A percentile compares a stretch with the other conserved stretches of the same genome.
phyloP scores from a whole-genome alignment of 169 alveolate species.

The Cryptosporidium viatorum region DNA sequence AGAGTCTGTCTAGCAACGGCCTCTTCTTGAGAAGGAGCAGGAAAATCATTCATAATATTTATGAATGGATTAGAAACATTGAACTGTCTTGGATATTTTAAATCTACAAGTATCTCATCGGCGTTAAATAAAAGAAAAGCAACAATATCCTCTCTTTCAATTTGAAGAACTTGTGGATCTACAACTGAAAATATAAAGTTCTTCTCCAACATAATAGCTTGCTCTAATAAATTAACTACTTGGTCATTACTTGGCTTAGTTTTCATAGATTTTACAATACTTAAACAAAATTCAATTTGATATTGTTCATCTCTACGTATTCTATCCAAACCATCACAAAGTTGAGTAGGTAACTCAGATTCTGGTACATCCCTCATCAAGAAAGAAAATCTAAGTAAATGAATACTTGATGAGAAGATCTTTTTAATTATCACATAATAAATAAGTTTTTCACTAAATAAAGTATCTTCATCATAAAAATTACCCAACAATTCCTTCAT shows the following conservation, averaged over 20 bases:
- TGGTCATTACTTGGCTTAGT: slow-evolving; percentile 79
- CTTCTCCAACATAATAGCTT: slow-evolving; percentile 80
- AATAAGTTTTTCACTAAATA: slow-evolving; percentile 48
- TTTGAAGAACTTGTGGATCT: slow-evolving; percentile 73
- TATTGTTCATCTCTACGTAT: slow-evolving; percentile 81
- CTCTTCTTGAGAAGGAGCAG: slow-evolving; percentile 76
- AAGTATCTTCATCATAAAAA: slow-evolving; percentile 21
- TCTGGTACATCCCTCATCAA: not conserved
- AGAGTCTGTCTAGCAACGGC: slow-evolving; percentile 69
- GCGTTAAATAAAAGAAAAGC: slow-evolving; percentile 77
- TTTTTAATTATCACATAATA: slow-evolving; percentile 47
- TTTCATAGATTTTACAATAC: slow-evolving; percentile 79
- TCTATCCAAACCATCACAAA: slow-evolving; percentile 79
- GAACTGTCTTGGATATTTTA: slow-evolving; percentile 78
- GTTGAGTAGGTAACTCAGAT: slow-evolving; percentile 23
- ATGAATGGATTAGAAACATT: slow-evolving; percentile 78
- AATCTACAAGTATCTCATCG: slow-evolving; percentile 77
- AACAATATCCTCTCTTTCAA: slow-evolving; percentile 78
- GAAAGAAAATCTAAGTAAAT: slow-evolving; percentile 20
- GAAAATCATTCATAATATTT: slow-evolving; percentile 26
- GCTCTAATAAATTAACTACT: slow-evolving; percentile 76
- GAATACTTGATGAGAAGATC: slow-evolving; percentile 50
- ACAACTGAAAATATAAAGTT: slow-evolving; percentile 77
- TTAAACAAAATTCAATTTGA: slow-evolving; percentile 81
- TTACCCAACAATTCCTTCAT: slow-evolving; percentile 6